Base-by-base conservation (phyloP, 116 monocot species). In the Posidonia oceanica region DNA sequence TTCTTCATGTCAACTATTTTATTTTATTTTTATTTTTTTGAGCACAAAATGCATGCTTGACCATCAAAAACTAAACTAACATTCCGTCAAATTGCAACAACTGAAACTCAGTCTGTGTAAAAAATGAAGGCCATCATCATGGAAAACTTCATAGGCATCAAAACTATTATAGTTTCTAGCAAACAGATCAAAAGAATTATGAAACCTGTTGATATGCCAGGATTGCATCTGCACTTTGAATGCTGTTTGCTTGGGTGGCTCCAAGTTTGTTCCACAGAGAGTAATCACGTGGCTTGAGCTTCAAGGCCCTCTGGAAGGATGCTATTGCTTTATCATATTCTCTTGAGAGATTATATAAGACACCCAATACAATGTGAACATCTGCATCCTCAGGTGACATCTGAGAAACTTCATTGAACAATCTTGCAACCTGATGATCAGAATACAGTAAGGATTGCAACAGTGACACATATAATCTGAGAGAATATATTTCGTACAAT, bases 231-330 rank as follows among this genome's bases (percentile, higher is more conserved):
- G 85, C 82, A 81, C 93, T 92, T 54, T 89, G 97, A 71, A 90
- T 74, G 71, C 97, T 98, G 70, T 98, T 98, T 61, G 97, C 97
- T 92, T 92, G 89, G 37, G 97, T 98, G 69, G 97, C 97, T 77
- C 97, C 97, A 72, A 98, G 93, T 72, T 98, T 98, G 74, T 98
- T 98, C 97, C 97, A 98, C 29, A 98, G 77, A 79, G 97, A 98
- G 79, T 98, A 98, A 76, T 98, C 97, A 58, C 69, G 89, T 58
- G 97, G 93, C 69, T 90, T 92, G 57, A 98, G 85, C 66, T 98
- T 83, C 68, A 98, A 73, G 65, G 97, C 97, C 51, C 69, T 87
- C 67, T 87, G 61, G 76, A 98, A 98, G 4, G 89, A 80, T 70
- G 69, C 69, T 70, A 98, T 89, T 51, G 97, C 97, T 81, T 76